Evolutionary conservation across 441 rosid genomes (phyloP).

Genomic region (Erodium texanum): DNA sequence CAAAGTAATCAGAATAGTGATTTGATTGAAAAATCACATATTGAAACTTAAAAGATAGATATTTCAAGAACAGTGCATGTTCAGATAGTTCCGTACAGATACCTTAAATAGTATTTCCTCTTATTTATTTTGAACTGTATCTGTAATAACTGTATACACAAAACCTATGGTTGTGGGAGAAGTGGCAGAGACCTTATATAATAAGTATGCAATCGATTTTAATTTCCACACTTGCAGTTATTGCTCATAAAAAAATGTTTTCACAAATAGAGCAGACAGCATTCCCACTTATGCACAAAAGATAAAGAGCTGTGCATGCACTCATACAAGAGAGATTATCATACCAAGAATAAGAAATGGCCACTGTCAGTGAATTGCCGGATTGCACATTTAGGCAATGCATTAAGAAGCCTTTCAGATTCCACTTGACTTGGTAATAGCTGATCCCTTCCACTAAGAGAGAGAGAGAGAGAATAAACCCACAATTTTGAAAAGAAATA

Average conservation of each 20-base stretch:
- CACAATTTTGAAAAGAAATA: neutral
- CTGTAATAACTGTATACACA: neutral
- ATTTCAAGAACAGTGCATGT: neutral
- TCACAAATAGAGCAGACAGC: neutral
- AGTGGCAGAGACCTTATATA: neutral
- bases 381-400: neutral
- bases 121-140: neutral
- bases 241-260: neutral
- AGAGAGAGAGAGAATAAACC: conserved; percentile 7
- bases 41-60: neutral
- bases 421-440: conserved; percentile 2
- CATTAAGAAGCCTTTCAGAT: conserved; percentile 2
- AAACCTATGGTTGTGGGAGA: neutral
- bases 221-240: neutral
- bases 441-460: conserved; percentile 12
- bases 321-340: neutral
- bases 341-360: conserved; percentile 3
- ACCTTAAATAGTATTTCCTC: neutral
- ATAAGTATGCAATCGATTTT: neutral
- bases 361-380: neutral
- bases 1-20: neutral
- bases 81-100: neutral
- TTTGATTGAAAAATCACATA: neutral
- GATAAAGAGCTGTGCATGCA: neutral
- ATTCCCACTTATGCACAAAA: neutral